Conservation (phyloP, 2,329 filamentous ascomycete genomes). For the Scytalidium lignicola region DNA sequence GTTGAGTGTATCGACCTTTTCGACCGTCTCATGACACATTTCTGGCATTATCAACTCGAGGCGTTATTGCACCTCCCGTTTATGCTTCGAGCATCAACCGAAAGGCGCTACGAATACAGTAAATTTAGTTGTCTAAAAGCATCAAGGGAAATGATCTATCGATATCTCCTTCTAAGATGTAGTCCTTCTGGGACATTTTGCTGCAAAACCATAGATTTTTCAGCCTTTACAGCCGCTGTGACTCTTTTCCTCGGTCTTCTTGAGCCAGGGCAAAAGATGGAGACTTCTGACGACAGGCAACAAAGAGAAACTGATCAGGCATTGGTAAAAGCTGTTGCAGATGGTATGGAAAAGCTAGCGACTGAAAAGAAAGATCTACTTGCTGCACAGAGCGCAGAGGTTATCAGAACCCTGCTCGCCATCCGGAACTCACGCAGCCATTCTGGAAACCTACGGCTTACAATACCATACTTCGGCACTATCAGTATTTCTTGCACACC, state of each 20-base stretch:
- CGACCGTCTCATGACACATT: constrained; percentile 21
- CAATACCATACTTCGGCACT: constrained; percentile 28
- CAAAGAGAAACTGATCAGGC: constrained; percentile 16
- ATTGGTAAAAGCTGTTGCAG: constrained; percentile 18
- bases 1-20: constrained; percentile 9
- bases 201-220: constrained; percentile 26
- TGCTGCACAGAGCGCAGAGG: constrained; percentile 21
- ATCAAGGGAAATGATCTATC: constrained; percentile 21
- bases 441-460: constrained; percentile 21
- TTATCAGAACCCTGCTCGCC: constrained; percentile 23
- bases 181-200: constrained; percentile 17
- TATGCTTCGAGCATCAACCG: constrained; percentile 26
- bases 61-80: constrained; percentile 25
- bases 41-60: constrained; percentile 25
- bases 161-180: constrained; percentile 19
- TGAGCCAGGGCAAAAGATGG: constrained; percentile 9
- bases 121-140: constrained; percentile 25
- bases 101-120: constrained; percentile 26
- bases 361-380: constrained; percentile 15
- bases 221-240: constrained; percentile 22
- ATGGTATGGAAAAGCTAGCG: constrained; percentile 16
- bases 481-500: constrained; percentile 20
- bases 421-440: constrained; percentile 12
- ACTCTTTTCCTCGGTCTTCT: constrained; percentile 22
- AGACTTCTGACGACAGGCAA: constrained; percentile 8